Evolutionary conservation across 2,329 filamentous ascomycete genomes (phyloP).

Genomic region (Leptographium lundbergii): DNA sequence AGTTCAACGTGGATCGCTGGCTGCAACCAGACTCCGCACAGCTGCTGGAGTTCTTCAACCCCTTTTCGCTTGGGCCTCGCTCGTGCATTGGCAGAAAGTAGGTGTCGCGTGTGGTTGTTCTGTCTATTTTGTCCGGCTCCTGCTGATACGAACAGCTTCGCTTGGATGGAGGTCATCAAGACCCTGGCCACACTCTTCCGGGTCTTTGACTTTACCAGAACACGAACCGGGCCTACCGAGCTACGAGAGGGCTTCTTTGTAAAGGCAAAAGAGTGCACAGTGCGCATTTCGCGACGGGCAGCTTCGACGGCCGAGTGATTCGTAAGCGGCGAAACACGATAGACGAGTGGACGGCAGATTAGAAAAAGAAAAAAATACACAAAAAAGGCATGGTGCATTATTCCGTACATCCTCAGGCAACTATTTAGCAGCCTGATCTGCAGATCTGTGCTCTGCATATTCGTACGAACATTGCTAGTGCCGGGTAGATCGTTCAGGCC

Average conservation of each 20-base stretch:
- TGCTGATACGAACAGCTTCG: background rate
- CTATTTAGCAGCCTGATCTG: too few relatives aligned
- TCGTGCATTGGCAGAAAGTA: background rate
- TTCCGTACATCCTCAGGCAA: too few relatives aligned
- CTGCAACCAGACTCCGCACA: background rate
- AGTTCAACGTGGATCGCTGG: background rate
- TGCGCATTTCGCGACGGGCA: background rate
- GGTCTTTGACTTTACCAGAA: background rate
- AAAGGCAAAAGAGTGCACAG: background rate
- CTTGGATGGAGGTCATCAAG: background rate
- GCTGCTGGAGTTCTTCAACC: background rate
- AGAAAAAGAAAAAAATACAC: too few relatives aligned
- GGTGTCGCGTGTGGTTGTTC: background rate
- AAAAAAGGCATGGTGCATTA: too few relatives aligned
- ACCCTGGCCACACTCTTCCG: background rate
- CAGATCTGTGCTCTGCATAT: too few relatives aligned
- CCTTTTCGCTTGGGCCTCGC: background rate
- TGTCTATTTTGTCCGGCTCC: background rate
- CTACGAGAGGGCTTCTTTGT: background rate
- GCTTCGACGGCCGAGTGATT: too few relatives aligned
- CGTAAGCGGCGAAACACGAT: too few relatives aligned
- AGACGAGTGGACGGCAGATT: too few relatives aligned
- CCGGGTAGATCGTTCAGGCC: too few relatives aligned
- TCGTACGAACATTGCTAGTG: too few relatives aligned
- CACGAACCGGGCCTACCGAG: background rate